Evolutionary conservation across 768 basidiomycete species (phyloP), one percentile per base, ranked within the genome.

Genomic region (Collybia mongolica): DNA sequence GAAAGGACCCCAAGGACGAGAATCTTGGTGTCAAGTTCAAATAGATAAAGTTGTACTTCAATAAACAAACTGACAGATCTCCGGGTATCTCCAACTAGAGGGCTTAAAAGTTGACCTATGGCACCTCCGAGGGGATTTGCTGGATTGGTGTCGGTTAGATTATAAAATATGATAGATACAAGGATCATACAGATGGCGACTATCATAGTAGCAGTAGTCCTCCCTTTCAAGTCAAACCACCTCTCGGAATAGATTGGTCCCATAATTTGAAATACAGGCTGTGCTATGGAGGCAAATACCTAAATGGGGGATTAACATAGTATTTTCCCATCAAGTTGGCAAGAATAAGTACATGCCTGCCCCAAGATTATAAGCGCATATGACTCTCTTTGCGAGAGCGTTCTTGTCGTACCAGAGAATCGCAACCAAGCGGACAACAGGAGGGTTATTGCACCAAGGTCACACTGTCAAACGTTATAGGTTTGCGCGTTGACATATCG

Each of bases 211-310:
- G 88, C 88, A 0, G 90, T 92, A 2, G 87, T 91, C 37, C 91
- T 76, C 12, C 85, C 82, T 51, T 79, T 72, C 41, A 91, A 67
- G 53, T 87, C 82, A 59, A 93, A 93, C 91, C 91, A 93, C 26
- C 69, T 80, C 62, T 93, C 88, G 0, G 90, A 91, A 65, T 86
- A 93, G 46, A 80, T 84, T 1, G 91, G 88, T 5, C 86, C 87
- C 7, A 92, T 68, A 20, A 93, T 79, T 66, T 90, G 89, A 64
- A 82, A 92, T 12, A 84, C 70, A 2, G 90, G 83, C 60, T 90
- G 86, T 2, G 87, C 72, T 40, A 89, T 65, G 1, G 80, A 80
- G 6, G 80, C 74, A 36, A 91, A 74, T 14, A 84, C 56, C 88
- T 90, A 41, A 22, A 22, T 8, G 39, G 26, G 26, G 19, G 35